phyloP scores from a whole-genome alignment of 2,329 filamentous ascomycete species.

The Colletotrichum sp. region DNA sequence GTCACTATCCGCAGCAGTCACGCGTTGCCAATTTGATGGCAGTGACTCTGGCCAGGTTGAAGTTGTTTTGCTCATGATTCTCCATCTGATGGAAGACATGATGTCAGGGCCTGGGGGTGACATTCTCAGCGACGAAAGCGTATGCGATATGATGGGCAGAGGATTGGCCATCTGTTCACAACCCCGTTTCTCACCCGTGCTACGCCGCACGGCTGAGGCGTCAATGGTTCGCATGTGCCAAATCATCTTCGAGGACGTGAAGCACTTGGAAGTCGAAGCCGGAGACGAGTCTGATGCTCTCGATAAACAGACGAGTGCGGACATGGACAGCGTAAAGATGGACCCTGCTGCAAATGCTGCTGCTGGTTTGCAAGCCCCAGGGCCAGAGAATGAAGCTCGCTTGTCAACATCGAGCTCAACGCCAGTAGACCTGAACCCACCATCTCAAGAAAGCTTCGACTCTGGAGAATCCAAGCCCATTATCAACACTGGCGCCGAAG shows the following conservation, averaged over 20 bases:
- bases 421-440: background rate
- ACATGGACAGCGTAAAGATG: constrained; percentile 83
- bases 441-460: background rate
- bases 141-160: constrained; percentile 99
- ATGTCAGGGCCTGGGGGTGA: constrained; percentile 91
- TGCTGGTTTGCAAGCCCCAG: background rate
- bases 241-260: constrained; percentile 93
- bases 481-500: background rate
- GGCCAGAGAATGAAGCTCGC: background rate
- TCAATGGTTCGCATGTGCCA: constrained; percentile 99
- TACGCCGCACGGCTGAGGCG: constrained; percentile 91
- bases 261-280: constrained; percentile 81
- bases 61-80: constrained; percentile 90
- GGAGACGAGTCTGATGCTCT: constrained; percentile 69
- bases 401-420: constrained; percentile 12
- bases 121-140: constrained; percentile 94
- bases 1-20: constrained; percentile 90
- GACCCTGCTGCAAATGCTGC: constrained; percentile 43
- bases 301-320: constrained; percentile 70
- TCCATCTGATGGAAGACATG: constrained; percentile 99
- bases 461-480: constrained; percentile 4
- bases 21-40: constrained; percentile 96
- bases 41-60: constrained; percentile 95
- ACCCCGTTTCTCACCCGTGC: constrained; percentile 85
- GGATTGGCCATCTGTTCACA: constrained; percentile 98